Conservation (phyloP, 73 alveolate genomes). For the Paramecium caudatum region DNA sequence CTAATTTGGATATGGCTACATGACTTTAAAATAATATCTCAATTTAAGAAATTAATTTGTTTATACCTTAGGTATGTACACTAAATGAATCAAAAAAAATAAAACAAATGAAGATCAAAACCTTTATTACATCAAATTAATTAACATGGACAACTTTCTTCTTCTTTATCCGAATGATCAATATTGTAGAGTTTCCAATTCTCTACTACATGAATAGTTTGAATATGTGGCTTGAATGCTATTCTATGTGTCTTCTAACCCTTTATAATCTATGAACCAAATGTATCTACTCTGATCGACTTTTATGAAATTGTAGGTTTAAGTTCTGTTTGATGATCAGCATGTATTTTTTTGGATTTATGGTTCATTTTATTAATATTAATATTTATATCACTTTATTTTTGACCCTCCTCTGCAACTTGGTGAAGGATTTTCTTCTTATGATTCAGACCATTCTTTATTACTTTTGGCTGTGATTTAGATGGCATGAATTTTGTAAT, state of each 20-base stretch:
- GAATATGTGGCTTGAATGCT: conserved; percentile 2
- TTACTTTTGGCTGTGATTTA: conserved; percentile 10
- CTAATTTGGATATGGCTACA: conserved; percentile 54
- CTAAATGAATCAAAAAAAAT: no score
- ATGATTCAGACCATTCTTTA: neutral
- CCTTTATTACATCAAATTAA: neutral
- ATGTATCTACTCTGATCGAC: conserved; percentile 15
- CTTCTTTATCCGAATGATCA: conserved; percentile 49
- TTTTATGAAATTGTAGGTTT: neutral
- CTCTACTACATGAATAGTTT: conserved; percentile 52
- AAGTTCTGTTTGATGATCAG: neutral
- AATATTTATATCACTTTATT: neutral
- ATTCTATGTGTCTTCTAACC: conserved; percentile 44
- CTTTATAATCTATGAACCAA: neutral
- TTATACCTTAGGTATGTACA: no score
- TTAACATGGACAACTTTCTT: conserved; percentile 30
- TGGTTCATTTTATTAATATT: neutral
- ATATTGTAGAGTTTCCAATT: conserved; percentile 65
- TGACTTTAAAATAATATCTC: conserved; percentile 38
- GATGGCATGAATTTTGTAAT: conserved; percentile 43
- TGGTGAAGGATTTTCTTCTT: conserved; percentile 32
- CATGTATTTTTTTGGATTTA: conserved; percentile 16
- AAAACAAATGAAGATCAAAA: neutral
- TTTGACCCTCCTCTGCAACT: conserved; percentile 59
- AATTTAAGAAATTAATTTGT: conserved; percentile 46